A percentile compares a stretch with the other conserved stretches of the same genome.
phyloP scores from a whole-genome alignment of 2,329 filamentous ascomycete genomes.

The Fusarium nisikadoi region DNA sequence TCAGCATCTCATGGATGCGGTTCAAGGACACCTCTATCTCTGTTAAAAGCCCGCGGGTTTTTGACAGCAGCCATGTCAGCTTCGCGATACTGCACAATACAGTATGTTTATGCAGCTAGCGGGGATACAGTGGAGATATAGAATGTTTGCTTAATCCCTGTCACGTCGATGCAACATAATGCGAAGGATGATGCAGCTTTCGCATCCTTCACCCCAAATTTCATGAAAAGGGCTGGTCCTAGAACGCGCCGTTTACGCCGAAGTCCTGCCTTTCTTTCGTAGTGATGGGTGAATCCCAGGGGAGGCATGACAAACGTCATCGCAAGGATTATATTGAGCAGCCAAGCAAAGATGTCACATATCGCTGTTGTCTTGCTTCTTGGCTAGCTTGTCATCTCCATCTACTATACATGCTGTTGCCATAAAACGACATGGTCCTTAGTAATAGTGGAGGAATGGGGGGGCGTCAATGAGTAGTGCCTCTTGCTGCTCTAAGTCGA shows the following conservation, averaged over 20 bases:
- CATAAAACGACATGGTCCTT: background rate
- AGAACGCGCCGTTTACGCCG: conserved; percentile 4
- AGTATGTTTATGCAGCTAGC: background rate
- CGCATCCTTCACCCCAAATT: background rate
- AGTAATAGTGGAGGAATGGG: background rate
- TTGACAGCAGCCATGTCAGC: background rate
- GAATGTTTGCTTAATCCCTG: conserved; percentile 8
- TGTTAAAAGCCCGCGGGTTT: background rate
- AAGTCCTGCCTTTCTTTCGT: background rate
- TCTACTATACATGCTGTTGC: background rate
- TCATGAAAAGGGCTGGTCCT: background rate
- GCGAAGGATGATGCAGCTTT: background rate
- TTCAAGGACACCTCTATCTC: background rate
- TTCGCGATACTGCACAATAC: background rate
- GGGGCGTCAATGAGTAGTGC: background rate
- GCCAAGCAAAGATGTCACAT: background rate
- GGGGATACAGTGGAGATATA: conserved; percentile 7
- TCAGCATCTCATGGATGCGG: background rate
- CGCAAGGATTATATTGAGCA: background rate
- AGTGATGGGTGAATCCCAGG: no score
- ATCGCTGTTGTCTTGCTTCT: background rate
- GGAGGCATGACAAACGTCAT: background rate
- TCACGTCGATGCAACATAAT: background rate
- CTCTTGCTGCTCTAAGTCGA: background rate
- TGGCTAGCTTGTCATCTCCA: background rate